These are phyloP conservation scores for Fusarium abutilonis DNA, from an alignment of 2,329 filamentous ascomycete genomes.

Conservation along the genomic window DNA sequence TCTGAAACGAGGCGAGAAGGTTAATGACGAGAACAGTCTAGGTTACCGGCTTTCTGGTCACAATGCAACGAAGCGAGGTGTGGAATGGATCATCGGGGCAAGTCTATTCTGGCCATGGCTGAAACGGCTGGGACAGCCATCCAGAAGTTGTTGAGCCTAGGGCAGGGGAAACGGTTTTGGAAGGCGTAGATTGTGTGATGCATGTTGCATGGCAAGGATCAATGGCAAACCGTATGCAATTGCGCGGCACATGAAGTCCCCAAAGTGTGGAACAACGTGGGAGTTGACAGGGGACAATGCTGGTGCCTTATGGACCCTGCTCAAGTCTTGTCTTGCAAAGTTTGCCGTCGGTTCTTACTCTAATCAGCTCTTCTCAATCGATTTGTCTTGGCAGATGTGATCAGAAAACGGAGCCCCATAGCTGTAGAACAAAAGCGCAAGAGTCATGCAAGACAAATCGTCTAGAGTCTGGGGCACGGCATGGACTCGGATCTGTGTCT, in stretches of 20 bases:
- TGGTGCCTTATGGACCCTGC: constrained; percentile 24
- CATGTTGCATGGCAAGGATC: constrained; percentile 20
- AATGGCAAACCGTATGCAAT: constrained; percentile 12
- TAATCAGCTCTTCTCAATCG: too few species aligned
- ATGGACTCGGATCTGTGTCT: constrained; percentile 33
- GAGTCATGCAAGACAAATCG: constrained; percentile 34
- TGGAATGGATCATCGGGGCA: constrained; percentile 20
- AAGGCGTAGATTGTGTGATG: constrained; percentile 1
- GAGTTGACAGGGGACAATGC: constrained; percentile 17
- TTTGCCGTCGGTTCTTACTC: not conserved
- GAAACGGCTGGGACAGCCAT: constrained; percentile 28
- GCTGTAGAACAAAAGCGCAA: constrained; percentile 16
- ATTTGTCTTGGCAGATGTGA: not conserved
- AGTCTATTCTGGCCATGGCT: constrained; percentile 38
- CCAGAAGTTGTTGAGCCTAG: constrained; percentile 10
- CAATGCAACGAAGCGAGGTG: constrained; percentile 29
- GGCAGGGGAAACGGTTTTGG: not conserved
- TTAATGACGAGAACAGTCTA: constrained; percentile 30
- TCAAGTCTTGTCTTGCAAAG: not conserved
- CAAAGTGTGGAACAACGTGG: constrained; percentile 31
- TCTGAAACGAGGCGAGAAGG: constrained; percentile 35
- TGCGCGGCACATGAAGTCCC: constrained; percentile 27
- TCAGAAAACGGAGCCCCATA: constrained; percentile 3
- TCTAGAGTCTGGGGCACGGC: constrained; percentile 29
- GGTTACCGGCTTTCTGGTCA: constrained; percentile 39